Base-by-base conservation (phyloP, 2,329 filamentous ascomycete species). In the Botrytis sinoallii region DNA sequence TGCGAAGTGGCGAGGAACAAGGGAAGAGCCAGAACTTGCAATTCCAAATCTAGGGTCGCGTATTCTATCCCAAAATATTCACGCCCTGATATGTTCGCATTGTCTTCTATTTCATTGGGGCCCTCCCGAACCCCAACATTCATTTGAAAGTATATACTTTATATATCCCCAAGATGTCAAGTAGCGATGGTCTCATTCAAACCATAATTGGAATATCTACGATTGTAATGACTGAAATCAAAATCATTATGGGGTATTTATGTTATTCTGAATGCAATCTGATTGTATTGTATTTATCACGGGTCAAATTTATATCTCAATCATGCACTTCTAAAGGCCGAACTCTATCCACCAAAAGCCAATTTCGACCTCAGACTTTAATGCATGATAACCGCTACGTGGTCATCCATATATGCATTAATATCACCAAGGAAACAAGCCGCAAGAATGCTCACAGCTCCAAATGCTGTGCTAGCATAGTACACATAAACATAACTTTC, bases 361-460 rank as follows among this genome's bases (percentile, higher is more conserved):
- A 4, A 22, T 22, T 32, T 5, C 46, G 42, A 29, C n/a, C 29
- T 18, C 16, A 42, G 18, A 42, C 5, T 25, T 69, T 14, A 74
- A 57, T 67, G 40, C 29, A 73, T 67, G 38, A 75, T 63, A 3
- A 74, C 74, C n/a, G 74, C 71, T n/a, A 75, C 67, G 57, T 75
- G 74, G 38, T 71, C 72, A 40, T 75, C 71, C 75, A 75, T 87
- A 77, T 86, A 88, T 79, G 84, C 80, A 55, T 81, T 83, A 72
- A 91, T 89, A 76, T 90, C 85, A 3, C 86, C 87, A 79, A 91
- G 80, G 76, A 90, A 89, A 74, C 86, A 83, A 69, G 87, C 85
- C 0, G 88, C 84, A 18, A 90, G 55, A 66, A 90, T 87, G 14
- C 85, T 85, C 0, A 89, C 78, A 0, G 75, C 83, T 0, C 89